Evolutionary conservation across 164 flowering plant species (phyloP), one percentile per base, ranked within the genome.

Genomic region (Buxus sempervirens): DNA sequence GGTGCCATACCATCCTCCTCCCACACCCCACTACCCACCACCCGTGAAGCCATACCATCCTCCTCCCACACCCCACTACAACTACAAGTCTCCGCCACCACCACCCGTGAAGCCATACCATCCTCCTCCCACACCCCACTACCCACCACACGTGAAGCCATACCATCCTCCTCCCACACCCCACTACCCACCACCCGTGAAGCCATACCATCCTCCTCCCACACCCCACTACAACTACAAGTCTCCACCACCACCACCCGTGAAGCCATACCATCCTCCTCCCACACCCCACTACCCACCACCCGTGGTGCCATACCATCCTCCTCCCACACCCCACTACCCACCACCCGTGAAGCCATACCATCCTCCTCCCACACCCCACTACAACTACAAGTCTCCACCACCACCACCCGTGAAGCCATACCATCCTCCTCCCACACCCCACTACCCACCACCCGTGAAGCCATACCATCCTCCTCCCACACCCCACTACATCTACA

Each of bases 41-140:
- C 59, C 68, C 1, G 20, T 36, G n/a, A n/a, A n/a, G n/a, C n/a
- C n/a, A n/a, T n/a, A n/a, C 23, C 18, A 9, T 13, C 38, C 67
- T 15, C 67, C 57, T 16, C 67, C 67, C 18, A 56, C 67, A 7
- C 67, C 63, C 0, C 23, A n/a, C 1, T 51, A 64, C 36, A 27
- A 26, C 19, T 64, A 64, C 66, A 64, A 64, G 57, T 64, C 66
- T 22, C 65, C 65, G 19, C 66, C 66, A 16, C 66, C 66, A 24
- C 66, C 66, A 5, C 57, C 38, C 0, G 16, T 18, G 18, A 38
- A 41, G 12, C 23, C 22, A 25, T 63, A 20, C 23, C 18, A 9
- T 13, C 38, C 67, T 15, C 67, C 57, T 16, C 67, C 67, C 18
- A 56, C 67, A 7, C 67, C 63, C 0, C 23, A n/a, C 1, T 51